Percentiles rank a stretch among this genome's conserved stretches.
Evolutionary conservation across 2,329 filamentous ascomycete species (phyloP).

Genomic region (Aspergillus awamori): DNA sequence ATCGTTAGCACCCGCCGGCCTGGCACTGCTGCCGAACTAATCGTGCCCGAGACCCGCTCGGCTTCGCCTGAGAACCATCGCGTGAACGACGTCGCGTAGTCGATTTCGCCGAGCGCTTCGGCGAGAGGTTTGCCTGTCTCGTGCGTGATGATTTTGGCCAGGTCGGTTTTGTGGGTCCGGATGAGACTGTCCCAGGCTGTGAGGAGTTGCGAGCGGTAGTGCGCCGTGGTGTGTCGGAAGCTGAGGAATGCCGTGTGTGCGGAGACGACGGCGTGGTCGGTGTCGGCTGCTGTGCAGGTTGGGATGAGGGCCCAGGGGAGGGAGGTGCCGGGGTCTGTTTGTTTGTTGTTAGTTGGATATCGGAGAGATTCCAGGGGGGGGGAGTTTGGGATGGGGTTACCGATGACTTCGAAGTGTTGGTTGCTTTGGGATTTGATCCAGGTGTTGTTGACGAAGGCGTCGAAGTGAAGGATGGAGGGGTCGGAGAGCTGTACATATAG

Average conservation of each 20-base stretch:
- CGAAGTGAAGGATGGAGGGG: constrained; percentile 51
- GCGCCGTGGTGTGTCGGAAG: constrained; percentile 63
- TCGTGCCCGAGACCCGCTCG: constrained; percentile 64
- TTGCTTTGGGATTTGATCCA: constrained; percentile 52
- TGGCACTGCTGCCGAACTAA: constrained; percentile 62
- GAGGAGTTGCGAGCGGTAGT: constrained; percentile 63
- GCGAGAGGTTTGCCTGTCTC: constrained; percentile 62
- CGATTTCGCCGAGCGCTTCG: constrained; percentile 59
- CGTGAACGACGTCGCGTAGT: constrained; percentile 57
- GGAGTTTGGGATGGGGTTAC: constrained; percentile 25
- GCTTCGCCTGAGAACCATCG: constrained; percentile 66
- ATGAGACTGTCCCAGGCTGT: constrained; percentile 68
- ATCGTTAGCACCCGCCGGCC: constrained; percentile 69
- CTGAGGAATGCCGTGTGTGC: constrained; percentile 63
- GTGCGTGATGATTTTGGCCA: constrained; percentile 65
- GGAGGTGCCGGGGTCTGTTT: constrained; percentile 55
- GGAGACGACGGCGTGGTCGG: constrained; percentile 61
- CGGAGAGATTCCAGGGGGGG: not conserved
- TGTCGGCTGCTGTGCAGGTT: constrained; percentile 57
- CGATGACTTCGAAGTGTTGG: constrained; percentile 55
- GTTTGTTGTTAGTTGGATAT: not conserved
- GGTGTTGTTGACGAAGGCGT: constrained; percentile 55
- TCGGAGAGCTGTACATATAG: constrained; percentile 47
- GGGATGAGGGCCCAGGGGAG: constrained; percentile 56
- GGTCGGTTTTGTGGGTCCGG: constrained; percentile 62